Percentiles rank a stretch among this genome's conserved stretches.
These are phyloP conservation scores for Zasmidium citrigriseum DNA, from an alignment of 2,329 filamentous ascomycete genomes.

Conservation along the genomic window DNA sequence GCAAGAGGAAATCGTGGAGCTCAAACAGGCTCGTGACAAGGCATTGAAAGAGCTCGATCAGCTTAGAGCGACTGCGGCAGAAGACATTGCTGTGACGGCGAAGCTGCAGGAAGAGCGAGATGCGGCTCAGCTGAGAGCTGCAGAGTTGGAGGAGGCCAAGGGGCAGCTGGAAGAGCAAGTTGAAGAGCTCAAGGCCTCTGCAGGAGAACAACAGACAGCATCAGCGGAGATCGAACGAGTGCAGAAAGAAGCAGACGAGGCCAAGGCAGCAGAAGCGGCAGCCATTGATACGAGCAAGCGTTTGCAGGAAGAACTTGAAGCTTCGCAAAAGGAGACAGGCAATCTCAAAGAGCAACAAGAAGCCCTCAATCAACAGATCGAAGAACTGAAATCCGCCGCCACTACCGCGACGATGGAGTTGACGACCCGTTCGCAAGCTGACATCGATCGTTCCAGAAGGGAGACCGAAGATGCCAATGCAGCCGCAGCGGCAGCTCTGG, in stretches of 20 bases:
- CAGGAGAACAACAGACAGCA: not conserved
- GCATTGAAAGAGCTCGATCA: not conserved
- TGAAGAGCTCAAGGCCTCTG: not conserved
- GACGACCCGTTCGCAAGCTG: not conserved
- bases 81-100: not conserved
- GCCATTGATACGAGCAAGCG: slow-evolving; percentile 7
- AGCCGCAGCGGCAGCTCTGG: not conserved
- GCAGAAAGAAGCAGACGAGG: not conserved
- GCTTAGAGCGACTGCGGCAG: not conserved
- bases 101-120: not conserved
- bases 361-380: not conserved
- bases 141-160: slow-evolving; percentile 3
- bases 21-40: not conserved
- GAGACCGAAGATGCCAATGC: not conserved
- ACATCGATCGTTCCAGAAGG: not conserved
- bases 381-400: not conserved
- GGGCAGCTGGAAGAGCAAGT: not conserved
- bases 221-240: not conserved
- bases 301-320: slow-evolving; percentile 18
- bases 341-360: not conserved
- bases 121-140: not conserved
- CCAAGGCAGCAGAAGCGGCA: not conserved
- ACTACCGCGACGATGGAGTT: not conserved
- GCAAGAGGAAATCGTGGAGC: not conserved
- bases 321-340: not conserved